phyloP scores from a whole-genome alignment of 164 flowering plant genomes.

The Annona squamosa region DNA sequence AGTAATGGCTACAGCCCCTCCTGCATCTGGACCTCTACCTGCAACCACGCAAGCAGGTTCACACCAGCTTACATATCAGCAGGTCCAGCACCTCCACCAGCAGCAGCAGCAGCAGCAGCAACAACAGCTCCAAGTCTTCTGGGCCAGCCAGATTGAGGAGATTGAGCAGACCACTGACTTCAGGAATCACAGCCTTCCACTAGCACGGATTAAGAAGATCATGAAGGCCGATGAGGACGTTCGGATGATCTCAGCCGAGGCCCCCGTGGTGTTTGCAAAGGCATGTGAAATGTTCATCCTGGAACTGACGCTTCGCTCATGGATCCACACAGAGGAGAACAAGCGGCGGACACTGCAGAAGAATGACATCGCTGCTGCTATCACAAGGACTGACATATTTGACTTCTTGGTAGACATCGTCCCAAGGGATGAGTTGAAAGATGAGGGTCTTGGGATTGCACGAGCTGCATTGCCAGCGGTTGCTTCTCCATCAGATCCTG shows the following conservation, averaged over 20 bases:
- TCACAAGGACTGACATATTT: conserved; percentile 19
- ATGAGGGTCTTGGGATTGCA: conserved; percentile 17
- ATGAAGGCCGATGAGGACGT: conserved; percentile 25
- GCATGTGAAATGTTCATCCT: conserved; percentile 21
- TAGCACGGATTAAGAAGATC: conserved; percentile 21
- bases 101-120: conserved; percentile 21
- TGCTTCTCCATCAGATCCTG: conserved; percentile 11
- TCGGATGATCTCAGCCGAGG: conserved; percentile 21
- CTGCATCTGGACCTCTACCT: conserved; percentile 2
- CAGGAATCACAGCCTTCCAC: conserved; percentile 21
- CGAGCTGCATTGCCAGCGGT: conserved; percentile 13
- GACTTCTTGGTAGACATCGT: conserved; percentile 22
- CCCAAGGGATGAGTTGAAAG: conserved; percentile 21
- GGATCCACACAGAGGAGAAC: conserved; percentile 24
- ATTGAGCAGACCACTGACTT: conserved; percentile 21
- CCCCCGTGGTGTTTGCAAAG: conserved; percentile 19
- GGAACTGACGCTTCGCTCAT: conserved; percentile 19
- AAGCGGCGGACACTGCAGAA: conserved; percentile 21
- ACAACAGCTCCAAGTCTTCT: conserved; percentile 20
- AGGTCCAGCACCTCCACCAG: conserved; percentile 20
- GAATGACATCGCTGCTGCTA: conserved; percentile 22
- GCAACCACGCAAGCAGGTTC: conserved; percentile 11
- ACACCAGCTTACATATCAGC: conserved; percentile 20
- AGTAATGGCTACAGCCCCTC: conserved; percentile 9
- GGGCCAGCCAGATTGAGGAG: conserved; percentile 18